Conservation (phyloP, 208 protist species). For the Wallacemonas collosoma region DNA sequence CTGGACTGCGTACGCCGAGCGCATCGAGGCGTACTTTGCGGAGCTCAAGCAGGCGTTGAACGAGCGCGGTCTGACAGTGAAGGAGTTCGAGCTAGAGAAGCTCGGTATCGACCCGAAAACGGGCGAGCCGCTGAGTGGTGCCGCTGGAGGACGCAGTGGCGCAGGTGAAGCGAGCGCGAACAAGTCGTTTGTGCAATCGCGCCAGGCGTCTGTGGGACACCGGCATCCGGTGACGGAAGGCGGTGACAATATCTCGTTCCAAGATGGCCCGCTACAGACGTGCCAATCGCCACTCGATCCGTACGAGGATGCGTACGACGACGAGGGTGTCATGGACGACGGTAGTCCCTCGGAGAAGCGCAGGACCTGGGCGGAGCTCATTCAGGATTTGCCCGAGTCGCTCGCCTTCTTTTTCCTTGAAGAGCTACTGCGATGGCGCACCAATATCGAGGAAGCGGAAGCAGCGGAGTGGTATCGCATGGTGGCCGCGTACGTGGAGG, state of each 20-base stretch:
- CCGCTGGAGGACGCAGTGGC: neutral
- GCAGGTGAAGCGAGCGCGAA: neutral
- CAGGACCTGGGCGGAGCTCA: slow-evolving; percentile 36
- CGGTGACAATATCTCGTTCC: neutral
- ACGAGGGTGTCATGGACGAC: neutral
- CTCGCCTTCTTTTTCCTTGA: slow-evolving; percentile 64
- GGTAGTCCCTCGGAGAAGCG: slow-evolving; percentile 9
- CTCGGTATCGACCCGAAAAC: slow-evolving; percentile 25
- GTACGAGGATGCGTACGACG: slow-evolving; percentile 6
- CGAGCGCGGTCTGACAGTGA: slow-evolving; percentile 54
- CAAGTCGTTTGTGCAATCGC: neutral
- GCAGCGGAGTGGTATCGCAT: slow-evolving; percentile 41
- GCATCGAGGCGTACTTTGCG: slow-evolving; percentile 57
- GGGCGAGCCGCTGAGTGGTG: neutral
- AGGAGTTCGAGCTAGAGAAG: slow-evolving; percentile 69
- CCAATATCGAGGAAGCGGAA: slow-evolving; percentile 36
- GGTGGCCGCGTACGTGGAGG: slow-evolving; percentile 31
- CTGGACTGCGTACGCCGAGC: slow-evolving; percentile 36
- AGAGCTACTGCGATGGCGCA: slow-evolving; percentile 62
- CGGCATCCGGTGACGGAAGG: neutral
- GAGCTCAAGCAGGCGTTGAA: slow-evolving; percentile 45
- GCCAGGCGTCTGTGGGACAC: neutral
- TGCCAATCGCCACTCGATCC: slow-evolving; percentile 29
- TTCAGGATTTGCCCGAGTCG: slow-evolving; percentile 31
- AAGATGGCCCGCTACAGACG: slow-evolving; percentile 38